phyloP scores from a whole-genome alignment of 2,329 filamentous ascomycete species.

The Fusarium dimerum region DNA sequence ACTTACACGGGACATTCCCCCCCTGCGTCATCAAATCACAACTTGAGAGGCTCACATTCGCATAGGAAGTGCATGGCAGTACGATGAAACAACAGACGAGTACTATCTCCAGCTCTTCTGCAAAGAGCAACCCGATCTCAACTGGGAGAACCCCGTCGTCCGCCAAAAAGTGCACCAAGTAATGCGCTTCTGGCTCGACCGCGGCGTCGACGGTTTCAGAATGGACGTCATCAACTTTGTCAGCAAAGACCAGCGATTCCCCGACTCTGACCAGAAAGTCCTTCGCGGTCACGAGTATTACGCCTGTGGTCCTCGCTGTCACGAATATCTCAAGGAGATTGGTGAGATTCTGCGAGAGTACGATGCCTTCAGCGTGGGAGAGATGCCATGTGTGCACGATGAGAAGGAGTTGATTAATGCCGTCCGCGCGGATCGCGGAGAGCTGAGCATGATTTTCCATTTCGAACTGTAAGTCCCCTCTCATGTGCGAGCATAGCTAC shows the following conservation, averaged over 20 bases:
- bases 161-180: constrained; percentile 66
- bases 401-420: constrained; percentile 44
- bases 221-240: constrained; percentile 70
- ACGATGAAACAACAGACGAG: constrained; percentile 49
- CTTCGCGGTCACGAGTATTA: constrained; percentile 45
- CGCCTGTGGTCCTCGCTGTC: constrained; percentile 53
- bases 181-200: constrained; percentile 74
- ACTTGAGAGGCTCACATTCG: background rate
- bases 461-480: constrained; percentile 57
- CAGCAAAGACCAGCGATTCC: constrained; percentile 60
- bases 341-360: constrained; percentile 46
- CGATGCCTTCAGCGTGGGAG: constrained; percentile 53
- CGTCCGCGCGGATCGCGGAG: constrained; percentile 56
- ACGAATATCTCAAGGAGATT: constrained; percentile 49
- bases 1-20: too few species aligned
- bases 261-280: constrained; percentile 44
- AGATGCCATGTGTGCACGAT: constrained; percentile 50
- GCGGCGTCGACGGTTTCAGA: constrained; percentile 66
- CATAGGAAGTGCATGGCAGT: constrained; percentile 48
- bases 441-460: constrained; percentile 73
- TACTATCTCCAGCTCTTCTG: constrained; percentile 70
- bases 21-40: background rate
- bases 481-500: background rate
- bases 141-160: constrained; percentile 71
- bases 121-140: constrained; percentile 72